Base-by-base conservation (phyloP, 2,329 filamentous ascomycete species). In the Aspergillus clavatus region DNA sequence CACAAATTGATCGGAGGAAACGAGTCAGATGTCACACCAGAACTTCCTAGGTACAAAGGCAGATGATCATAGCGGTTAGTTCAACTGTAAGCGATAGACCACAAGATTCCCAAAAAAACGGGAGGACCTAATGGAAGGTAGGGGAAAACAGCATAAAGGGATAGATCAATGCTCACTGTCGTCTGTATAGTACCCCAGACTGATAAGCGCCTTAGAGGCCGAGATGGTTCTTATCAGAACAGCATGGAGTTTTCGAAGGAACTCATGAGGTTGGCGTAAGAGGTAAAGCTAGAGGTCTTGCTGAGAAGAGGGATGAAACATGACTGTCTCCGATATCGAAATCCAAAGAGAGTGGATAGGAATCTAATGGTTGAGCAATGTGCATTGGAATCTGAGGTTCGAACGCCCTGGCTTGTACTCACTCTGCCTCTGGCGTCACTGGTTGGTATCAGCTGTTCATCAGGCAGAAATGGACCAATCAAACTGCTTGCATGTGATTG, bases 391-490 rank as follows among this genome's bases (percentile, higher is more conserved):
- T 35, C 42, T 43, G 47, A 29, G 47, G 18, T n/a, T 16, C 29
- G 7, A 33, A 33, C 29, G 29, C 14, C 29, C 29, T 33, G 18
- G 29, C n/a, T 33, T 29, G n/a, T n/a, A 8, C 23, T 24, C 23
- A 24, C 5, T 24, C 23, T 38, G 18, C 39, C 26, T 47, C 54
- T 57, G 56, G 54, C 56, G 56, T 59, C 56, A 59, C 50, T 57
- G 35, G 51, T 47, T 44, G 26, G 46, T 57, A 59, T 59, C 56
- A 58, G 51, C 54, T 56, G 54, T 46, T 46, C 45, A 29, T 27
- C 23, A 27, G 33, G 26, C 14, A 18, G 26, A 8, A 10, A 10
- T n/a, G 14, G 40, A 12, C 53, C 53, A 59, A 59, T 59, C 43
- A 56, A 2, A 18, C 19, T 2, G 8, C 2, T 10, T 7, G 11